Evolutionary conservation across 164 flowering plant species (phyloP).

Genomic region (Macadamia integrifolia): DNA sequence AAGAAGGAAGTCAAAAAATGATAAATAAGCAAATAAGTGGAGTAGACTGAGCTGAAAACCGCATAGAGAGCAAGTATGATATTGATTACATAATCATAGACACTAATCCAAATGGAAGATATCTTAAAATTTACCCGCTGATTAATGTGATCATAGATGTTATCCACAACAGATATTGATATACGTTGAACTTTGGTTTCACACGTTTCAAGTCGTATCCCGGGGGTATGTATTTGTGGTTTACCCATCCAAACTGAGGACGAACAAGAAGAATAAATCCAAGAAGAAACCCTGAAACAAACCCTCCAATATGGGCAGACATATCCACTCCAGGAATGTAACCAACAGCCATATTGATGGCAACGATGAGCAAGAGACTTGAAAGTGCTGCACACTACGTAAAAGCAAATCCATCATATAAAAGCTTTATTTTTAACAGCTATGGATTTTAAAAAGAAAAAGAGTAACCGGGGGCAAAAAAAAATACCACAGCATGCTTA

Average conservation of each 20-base stretch:
- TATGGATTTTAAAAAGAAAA: too few relatives aligned
- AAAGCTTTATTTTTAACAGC: neutral
- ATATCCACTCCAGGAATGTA: conserved; percentile 49
- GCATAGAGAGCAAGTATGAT: neutral
- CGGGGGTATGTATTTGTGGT: conserved; percentile 38
- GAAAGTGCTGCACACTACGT: conserved; percentile 48
- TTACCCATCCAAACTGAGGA: conserved; percentile 63
- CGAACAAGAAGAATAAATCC: conserved; percentile 62
- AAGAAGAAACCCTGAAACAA: conserved; percentile 53
- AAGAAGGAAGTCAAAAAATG: neutral
- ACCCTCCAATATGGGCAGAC: conserved; percentile 65
- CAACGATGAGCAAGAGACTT: conserved; percentile 32
- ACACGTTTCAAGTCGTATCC: conserved; percentile 34
- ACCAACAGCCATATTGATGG: conserved; percentile 51
- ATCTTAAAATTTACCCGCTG: conserved; percentile 20
- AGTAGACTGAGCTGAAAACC: too few relatives aligned
- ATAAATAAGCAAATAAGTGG: too few relatives aligned
- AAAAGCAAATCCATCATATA: neutral
- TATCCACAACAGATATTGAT: conserved; percentile 43
- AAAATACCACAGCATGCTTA: too few relatives aligned
- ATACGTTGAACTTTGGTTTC: conserved; percentile 50
- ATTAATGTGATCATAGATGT: conserved; percentile 26
- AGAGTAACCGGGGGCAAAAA: too few relatives aligned
- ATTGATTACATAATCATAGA: too few relatives aligned
- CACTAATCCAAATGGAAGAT: neutral